Evolutionary conservation across 1,284 basidiomycete genomes (phyloP), one percentile per base, ranked within the genome.

Genomic region (Melampsora medusae): DNA sequence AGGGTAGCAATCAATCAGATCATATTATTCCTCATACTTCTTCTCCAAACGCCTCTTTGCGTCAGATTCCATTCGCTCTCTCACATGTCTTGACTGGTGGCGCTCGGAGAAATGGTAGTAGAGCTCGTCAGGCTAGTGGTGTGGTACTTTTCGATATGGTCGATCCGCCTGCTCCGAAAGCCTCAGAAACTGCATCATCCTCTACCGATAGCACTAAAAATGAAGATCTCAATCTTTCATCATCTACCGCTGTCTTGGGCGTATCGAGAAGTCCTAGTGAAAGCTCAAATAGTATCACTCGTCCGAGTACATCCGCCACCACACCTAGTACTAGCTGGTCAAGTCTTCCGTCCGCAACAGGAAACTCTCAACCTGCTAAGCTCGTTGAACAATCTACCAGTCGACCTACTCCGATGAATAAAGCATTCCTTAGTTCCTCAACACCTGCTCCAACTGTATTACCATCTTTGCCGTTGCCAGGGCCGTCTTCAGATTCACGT

Each of bases 301-400:
- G 6, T 19, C 4, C 60, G 4, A 62, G 28, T 28, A 31, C 33
- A 35, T 31, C 60, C 7, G 60, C 25, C 19, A 33, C 60, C 4
- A 62, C 60, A 31, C 60, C 60, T 19, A 62, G 60, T 19, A 62
- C 60, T 33, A 62, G 60, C 28, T 62, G 60, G 60, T 28, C 60
- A 28, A 62, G 60, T 62, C 60, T 62, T 17, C 33, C 28, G 28
- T 62, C 60, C n/a, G 28, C 33, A 19, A 62, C 17, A 31, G 60
- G 28, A 28, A 19, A 19, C 60, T 62, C 60, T 17, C 60, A 17
- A 19, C 5, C 60, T 62, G 28, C n/a, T n/a, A 56, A 28, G n/a
- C 53, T 56, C 53, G n/a, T 22, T 28, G 28, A 56, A 6, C 6
- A 28, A 9, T 6, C 6, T 6, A 28, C n/a, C 28, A n/a, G 6